phyloP scores from a whole-genome alignment of 306 rosid species.

The Quercus bicolor region DNA sequence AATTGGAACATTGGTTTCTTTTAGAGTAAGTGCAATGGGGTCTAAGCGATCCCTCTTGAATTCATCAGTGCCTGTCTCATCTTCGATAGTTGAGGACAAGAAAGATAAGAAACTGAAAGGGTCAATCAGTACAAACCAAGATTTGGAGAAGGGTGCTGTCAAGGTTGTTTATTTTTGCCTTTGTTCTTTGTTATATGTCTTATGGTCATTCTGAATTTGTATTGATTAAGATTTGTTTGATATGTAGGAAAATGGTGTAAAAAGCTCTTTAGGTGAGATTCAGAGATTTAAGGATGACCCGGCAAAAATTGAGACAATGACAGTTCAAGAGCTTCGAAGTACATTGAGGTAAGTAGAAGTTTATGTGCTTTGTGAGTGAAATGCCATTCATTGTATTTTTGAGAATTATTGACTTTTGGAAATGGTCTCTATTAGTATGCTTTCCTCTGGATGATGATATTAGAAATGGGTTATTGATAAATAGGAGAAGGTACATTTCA shows the following conservation, averaged over 20 bases:
- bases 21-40: constrained; percentile 34
- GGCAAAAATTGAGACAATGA: constrained; percentile 57
- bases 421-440: background rate
- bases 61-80: constrained; percentile 26
- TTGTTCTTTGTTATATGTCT: background rate
- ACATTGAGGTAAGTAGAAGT: constrained; percentile 52
- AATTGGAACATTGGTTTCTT: constrained; percentile 32
- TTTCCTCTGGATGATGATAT: background rate
- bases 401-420: background rate
- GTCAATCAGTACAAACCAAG: constrained; percentile 25
- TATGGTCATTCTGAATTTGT: background rate
- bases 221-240: constrained; percentile 22
- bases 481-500: background rate
- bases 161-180: constrained; percentile 38
- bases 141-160: constrained; percentile 27
- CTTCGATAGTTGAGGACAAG: constrained; percentile 26
- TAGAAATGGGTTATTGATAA: constrained; percentile 3
- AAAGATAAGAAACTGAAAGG: constrained; percentile 38
- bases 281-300: constrained; percentile 63
- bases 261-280: constrained; percentile 43
- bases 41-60: constrained; percentile 47
- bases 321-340: constrained; percentile 69
- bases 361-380: constrained; percentile 12
- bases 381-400: background rate
- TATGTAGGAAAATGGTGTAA: constrained; percentile 42